Conservation (phyloP, 306 rosid genomes). For the Fagus sylvatica region DNA sequence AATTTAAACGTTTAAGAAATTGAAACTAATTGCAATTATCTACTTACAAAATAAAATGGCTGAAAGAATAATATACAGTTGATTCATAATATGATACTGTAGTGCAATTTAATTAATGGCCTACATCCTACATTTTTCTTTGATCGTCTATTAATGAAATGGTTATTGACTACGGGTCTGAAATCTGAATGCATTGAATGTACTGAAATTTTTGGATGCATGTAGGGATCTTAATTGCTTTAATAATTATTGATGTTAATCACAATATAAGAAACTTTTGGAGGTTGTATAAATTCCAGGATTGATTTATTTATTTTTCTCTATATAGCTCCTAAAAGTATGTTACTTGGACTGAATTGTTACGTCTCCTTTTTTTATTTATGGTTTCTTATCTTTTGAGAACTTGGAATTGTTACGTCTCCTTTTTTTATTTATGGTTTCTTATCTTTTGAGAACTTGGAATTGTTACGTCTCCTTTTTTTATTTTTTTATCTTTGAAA, state of each 20-base stretch:
- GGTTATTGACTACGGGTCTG: neutral
- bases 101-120: neutral
- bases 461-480: neutral
- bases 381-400: neutral
- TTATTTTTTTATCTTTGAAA: too few relatives aligned
- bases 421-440: neutral
- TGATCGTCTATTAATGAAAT: neutral
- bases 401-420: neutral
- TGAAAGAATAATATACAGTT: neutral
- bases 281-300: conserved; percentile 3
- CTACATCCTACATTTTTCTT: neutral
- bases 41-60: neutral
- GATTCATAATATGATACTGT: neutral
- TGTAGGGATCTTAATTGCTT: neutral
- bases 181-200: neutral
- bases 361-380: too few relatives aligned
- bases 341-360: neutral
- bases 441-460: neutral
- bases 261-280: neutral
- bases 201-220: neutral
- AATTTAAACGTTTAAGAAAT: neutral
- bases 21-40: neutral
- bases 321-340: neutral
- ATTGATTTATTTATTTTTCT: neutral
- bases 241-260: neutral